phyloP scores from a whole-genome alignment of 495 filamentous ascomycete genomes.

The Aspergillus mulundensis region DNA sequence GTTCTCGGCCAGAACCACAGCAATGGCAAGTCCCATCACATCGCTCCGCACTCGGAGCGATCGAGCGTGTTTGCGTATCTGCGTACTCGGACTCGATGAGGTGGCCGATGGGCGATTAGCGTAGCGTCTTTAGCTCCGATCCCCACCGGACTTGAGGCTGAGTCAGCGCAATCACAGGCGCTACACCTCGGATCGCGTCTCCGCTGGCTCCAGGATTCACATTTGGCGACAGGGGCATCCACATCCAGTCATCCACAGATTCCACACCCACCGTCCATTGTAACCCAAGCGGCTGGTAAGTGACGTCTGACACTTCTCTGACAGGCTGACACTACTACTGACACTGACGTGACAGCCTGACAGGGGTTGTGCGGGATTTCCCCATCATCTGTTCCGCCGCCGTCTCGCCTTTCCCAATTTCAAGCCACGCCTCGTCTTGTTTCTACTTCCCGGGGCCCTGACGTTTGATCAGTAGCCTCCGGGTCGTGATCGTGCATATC shows the following conservation, averaged over 20 bases:
- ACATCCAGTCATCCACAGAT: no score
- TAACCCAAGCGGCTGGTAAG: neutral
- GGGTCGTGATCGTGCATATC: neutral
- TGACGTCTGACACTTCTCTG: slow-evolving; percentile 6
- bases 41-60: neutral
- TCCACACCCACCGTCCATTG: neutral
- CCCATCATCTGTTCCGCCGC: neutral
- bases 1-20: neutral
- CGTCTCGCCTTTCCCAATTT: neutral
- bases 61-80: neutral
- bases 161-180: neutral
- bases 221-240: neutral
- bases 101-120: neutral
- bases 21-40: slow-evolving; percentile 1
- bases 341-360: neutral
- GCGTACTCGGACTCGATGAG: neutral
- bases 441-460: neutral
- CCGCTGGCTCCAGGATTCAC: neutral
- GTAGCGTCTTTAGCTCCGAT: no score
- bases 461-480: neutral
- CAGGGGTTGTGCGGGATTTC: neutral
- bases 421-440: neutral
- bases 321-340: neutral
- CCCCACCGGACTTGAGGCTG: neutral
- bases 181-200: slow-evolving; percentile 2